phyloP scores from a whole-genome alignment of 2,329 filamentous ascomycete genomes.

The Gaeumannomyces sp. region DNA sequence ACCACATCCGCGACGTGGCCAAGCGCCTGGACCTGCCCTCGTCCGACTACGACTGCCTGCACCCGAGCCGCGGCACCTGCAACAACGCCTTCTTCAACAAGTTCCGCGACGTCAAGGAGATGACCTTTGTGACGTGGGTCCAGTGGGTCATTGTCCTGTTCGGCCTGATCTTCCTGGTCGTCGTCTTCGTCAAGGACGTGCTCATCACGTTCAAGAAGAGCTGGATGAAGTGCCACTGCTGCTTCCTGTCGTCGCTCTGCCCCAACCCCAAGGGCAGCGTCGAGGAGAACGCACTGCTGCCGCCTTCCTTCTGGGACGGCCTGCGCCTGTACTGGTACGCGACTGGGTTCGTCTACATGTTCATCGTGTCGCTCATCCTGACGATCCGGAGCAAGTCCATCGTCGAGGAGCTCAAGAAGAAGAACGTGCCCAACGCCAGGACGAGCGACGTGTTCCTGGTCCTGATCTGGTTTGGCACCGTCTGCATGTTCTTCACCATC shows the following conservation, averaged over 20 bases:
- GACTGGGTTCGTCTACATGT: not conserved
- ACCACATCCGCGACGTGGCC: constrained; percentile 7
- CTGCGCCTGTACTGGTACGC: constrained; percentile 6
- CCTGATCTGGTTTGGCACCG: constrained; percentile 4
- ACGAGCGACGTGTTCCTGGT: constrained; percentile 5
- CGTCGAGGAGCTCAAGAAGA: constrained; percentile 3
- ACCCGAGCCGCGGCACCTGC: not conserved
- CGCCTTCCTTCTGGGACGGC: constrained; percentile 7
- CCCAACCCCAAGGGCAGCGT: constrained; percentile 6
- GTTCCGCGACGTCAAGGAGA: not conserved
- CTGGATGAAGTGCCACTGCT: constrained; percentile 8
- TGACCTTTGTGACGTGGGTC: constrained; percentile 20
- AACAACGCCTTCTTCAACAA: constrained; percentile 8
- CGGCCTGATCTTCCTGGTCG: constrained; percentile 34
- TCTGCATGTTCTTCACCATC: not conserved
- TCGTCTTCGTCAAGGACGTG: constrained; percentile 7
- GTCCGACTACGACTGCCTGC: constrained; percentile 6
- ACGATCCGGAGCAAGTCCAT: not conserved
- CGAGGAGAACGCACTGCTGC: constrained; percentile 2
- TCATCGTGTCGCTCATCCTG: not conserved
- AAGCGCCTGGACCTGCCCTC: constrained; percentile 6
- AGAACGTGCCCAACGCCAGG: not conserved
- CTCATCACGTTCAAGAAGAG: constrained; percentile 5
- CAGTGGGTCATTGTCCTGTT: constrained; percentile 39
- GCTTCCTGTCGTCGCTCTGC: constrained; percentile 3